Base-by-base conservation (phyloP, 371 early-diverging fungal species). In the Mortierella sp. region DNA sequence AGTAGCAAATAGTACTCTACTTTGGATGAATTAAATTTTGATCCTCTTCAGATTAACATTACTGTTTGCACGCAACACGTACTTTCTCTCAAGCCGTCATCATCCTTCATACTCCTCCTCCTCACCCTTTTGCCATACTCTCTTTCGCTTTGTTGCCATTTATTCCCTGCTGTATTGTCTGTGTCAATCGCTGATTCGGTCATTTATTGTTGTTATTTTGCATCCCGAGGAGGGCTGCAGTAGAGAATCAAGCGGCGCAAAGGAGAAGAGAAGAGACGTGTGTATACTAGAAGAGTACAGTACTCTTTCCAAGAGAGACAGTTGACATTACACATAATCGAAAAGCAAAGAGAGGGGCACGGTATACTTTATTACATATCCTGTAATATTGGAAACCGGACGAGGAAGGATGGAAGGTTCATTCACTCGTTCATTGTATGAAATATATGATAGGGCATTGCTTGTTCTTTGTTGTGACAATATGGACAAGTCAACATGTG, bases 191-290 rank as follows among this genome's bases (percentile, higher is more conserved):
- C 35, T 60, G 35, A 38, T 65, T 38, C 41, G 38, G 38, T 65
- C 65, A 65, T 51, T 49, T 18, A 16, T 51, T 51, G 21, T 65
- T 38, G 65, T 38, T 60, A 1, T 60, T 65, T 32, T 65, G 21
- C 65, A 65, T 65, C 65, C 65, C 65, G 65, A 65, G 60, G 60
- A n/a, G 29, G 32, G 27, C 60, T 60, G 32, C 65, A 65, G 65
- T 65, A 65, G 65, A 65, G 65, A 65, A 65, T 65, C 65, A 65
- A 65, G 65, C 65, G 65, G 38, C 65, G 65, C 65, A 65, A 38
- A 38, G 18, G 7, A 65, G 21, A 38, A 38, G 14, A 38, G 29
- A 35, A 1, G 10, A 27, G 11, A 27, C n/a, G 56, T 11, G 16
- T 21, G 58, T 56, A 65, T 65, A 38, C 35, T 35, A 38, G 35